Conservation (phyloP, 2,329 filamentous ascomycete genomes). For the Grosmannia serpens region DNA sequence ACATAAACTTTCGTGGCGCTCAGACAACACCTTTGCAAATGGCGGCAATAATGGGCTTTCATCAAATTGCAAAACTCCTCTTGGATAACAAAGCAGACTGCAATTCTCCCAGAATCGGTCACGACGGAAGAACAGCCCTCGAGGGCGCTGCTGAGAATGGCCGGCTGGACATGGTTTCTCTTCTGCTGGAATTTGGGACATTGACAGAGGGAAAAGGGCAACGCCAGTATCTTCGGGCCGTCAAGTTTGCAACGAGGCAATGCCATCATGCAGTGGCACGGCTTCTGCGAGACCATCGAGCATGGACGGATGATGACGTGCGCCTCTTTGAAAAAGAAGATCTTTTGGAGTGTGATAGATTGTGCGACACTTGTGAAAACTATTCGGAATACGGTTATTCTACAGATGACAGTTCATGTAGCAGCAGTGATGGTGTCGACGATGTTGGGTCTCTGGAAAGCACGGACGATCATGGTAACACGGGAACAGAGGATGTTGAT, state of each 20-base stretch:
- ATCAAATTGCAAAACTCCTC: background rate
- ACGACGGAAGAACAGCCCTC: background rate
- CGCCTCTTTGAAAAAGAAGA: background rate
- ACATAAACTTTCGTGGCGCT: background rate
- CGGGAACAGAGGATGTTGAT: too few relatives aligned
- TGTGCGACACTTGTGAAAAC: too few relatives aligned
- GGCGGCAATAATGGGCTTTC: background rate
- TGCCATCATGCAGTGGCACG: background rate
- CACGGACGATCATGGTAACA: too few relatives aligned
- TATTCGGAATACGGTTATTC: background rate
- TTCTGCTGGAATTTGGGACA: background rate
- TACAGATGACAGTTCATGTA: too few relatives aligned
- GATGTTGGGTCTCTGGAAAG: too few relatives aligned
- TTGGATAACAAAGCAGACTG: background rate
- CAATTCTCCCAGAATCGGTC: background rate
- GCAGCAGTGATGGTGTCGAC: too few relatives aligned
- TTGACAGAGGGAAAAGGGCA: background rate
- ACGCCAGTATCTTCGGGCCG: background rate
- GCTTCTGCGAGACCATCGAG: background rate
- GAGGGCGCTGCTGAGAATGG: background rate
- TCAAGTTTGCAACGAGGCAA: background rate
- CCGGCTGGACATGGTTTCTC: background rate
- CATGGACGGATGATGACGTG: background rate
- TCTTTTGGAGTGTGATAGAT: background rate
- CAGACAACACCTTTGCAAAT: background rate